Evolutionary conservation across 2,329 filamentous ascomycete genomes (phyloP).

Genomic region (Cercospora sesami): DNA sequence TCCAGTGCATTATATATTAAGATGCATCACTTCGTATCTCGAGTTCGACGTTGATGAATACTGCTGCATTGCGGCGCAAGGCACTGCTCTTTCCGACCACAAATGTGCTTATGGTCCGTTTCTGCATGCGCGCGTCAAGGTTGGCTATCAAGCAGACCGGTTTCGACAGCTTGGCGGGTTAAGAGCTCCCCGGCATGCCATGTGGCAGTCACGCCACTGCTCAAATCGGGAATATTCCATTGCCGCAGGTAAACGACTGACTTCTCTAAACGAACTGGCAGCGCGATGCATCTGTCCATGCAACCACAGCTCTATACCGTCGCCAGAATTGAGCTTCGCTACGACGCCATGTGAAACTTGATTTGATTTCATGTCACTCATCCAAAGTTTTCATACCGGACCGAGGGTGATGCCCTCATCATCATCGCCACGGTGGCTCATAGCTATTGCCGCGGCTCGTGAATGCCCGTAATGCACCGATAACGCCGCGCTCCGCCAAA

Average conservation of each 20-base stretch:
- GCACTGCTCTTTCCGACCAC: background rate
- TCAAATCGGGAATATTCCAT: background rate
- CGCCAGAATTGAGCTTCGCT: background rate
- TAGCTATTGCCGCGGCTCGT: background rate
- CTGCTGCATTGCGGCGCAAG: background rate
- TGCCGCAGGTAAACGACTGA: background rate
- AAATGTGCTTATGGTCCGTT: background rate
- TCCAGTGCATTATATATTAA: background rate
- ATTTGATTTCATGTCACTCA: background rate
- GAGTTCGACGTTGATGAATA: background rate
- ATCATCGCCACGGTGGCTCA: background rate
- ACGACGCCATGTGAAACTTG: background rate
- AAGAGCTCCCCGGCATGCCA: background rate
- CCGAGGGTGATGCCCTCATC: background rate
- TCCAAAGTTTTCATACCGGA: background rate
- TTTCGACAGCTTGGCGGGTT: background rate
- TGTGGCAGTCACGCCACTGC: background rate
- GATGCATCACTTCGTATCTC: background rate
- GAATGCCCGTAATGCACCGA: slow-evolving; percentile 2
- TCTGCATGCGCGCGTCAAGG: background rate
- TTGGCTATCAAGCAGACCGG: background rate
- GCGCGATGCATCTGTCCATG: background rate
- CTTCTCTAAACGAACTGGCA: background rate
- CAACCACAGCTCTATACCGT: background rate
- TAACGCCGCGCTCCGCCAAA: slow-evolving; percentile 3